Evolutionary conservation across 345 rosid genomes (phyloP).

Genomic region (Eucalyptus dawsonii): DNA sequence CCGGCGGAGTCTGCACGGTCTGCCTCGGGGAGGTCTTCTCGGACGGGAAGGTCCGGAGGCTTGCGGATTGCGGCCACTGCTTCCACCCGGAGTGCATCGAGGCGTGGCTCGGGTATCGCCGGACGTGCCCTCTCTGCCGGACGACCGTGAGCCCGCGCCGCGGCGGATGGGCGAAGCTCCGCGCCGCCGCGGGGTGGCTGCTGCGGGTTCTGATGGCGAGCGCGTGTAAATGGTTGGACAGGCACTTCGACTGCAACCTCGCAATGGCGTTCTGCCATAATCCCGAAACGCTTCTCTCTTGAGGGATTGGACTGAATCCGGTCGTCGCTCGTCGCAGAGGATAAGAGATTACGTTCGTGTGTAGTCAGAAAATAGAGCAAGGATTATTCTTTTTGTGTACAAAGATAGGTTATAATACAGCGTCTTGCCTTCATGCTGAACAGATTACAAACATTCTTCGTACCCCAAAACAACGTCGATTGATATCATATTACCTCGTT

Average conservation of each 20-base stretch:
- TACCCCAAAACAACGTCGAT: background rate
- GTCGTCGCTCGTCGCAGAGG: background rate
- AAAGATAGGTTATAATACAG: background rate
- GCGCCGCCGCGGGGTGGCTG: background rate
- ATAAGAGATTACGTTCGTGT: background rate
- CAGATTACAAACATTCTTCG: background rate
- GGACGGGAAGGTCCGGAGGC: background rate
- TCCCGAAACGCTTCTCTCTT: background rate
- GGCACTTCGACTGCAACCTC: constrained; percentile 3
- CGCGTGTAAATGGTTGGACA: constrained; percentile 1
- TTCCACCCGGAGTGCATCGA: constrained; percentile 3
- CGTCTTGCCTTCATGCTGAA: background rate
- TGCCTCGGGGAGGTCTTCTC: background rate
- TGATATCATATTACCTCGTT: background rate
- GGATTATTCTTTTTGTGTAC: background rate
- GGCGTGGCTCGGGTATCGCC: background rate
- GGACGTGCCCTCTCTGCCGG: background rate
- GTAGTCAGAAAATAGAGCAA: background rate
- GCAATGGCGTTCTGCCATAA: background rate
- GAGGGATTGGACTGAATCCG: background rate
- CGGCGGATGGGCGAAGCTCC: background rate
- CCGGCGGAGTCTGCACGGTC: background rate
- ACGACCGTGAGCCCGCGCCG: background rate
- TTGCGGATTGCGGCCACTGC: background rate
- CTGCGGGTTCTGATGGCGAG: background rate